Base-by-base conservation (phyloP, 2,329 filamentous ascomycete species). In the Aspergillus versicolor region DNA sequence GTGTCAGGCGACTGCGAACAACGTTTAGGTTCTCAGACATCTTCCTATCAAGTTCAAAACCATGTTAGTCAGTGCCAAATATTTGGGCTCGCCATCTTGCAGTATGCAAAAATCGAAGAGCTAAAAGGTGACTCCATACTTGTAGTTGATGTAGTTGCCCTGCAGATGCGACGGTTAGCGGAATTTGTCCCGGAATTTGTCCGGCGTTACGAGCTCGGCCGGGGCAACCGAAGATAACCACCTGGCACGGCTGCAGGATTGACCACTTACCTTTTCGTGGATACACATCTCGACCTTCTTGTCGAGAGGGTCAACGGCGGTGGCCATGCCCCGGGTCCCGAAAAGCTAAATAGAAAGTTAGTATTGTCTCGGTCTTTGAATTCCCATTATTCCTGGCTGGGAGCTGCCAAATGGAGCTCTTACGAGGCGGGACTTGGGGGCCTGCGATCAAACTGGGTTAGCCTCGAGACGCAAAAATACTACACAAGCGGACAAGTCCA, bases 241-340 rank as follows among this genome's bases (percentile, higher is more conserved):
- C 21, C 21, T 21, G 21, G 21, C 21, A 43, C 38, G 49, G 40
- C 17, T 38, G 12, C n/a, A 17, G 40, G 34, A 47, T 52, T 53
- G 52, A 62, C 59, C 52, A 72, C 76, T 71, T 66, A 80, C 79
- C 75, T 92, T 89, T 81, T 99, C 94, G 84, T 88, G 91, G 81
- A 91, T 97, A 84, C 93, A 96, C 85, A 97, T 96, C 79, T 89
- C 89, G 77, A 99, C 94, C 89, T 97, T 96, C 82, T 88, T 88
- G 81, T 92, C 90, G 67, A 99, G 88, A 69, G 91, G 86, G 79
- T 96, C 91, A 70, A 86, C 84, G 73, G 92, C 89, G 69, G 92
- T 95, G 64, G 93, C 93, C 82, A 97, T 87, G 76, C 75, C 76
- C 69, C 87, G 82, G 68, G 87, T 84, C 70, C 87, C 75, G 73